phyloP scores from a whole-genome alignment of 176 grass and related monocot genomes.

The Oryza punctata region DNA sequence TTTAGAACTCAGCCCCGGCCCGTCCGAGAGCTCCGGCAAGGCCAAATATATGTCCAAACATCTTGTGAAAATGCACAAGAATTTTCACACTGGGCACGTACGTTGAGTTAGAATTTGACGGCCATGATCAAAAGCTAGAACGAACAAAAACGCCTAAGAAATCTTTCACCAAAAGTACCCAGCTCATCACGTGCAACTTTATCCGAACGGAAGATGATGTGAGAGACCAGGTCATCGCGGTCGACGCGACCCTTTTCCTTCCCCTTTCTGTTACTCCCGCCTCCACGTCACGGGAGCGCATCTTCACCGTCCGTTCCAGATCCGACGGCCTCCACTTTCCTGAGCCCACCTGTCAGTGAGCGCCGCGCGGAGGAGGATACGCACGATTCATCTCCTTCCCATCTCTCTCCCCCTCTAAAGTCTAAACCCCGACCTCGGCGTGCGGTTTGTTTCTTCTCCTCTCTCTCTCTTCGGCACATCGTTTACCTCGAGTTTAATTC shows the following conservation, averaged over 20 bases:
- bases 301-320: slow-evolving; percentile 1
- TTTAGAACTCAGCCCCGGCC: too few species aligned
- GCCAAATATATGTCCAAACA: too few species aligned
- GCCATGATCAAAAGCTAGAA: background rate
- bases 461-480: too few species aligned
- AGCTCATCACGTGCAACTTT: background rate
- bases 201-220: background rate
- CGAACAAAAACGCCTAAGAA: background rate
- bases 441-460: background rate
- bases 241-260: background rate
- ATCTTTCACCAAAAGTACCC: background rate
- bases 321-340: background rate
- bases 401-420: background rate
- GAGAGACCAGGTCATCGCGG: background rate
- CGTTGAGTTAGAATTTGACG: background rate
- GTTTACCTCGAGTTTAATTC: too few species aligned
- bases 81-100: background rate
- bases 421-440: slow-evolving; percentile 5
- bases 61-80: too few species aligned
- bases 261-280: background rate
- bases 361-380: too few species aligned
- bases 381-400: background rate
- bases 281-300: slow-evolving; percentile 43
- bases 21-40: too few species aligned
- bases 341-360: slow-evolving; percentile 24